These are phyloP conservation scores for Avicennia marina DNA, from an alignment of 257 asterid genomes.

Conservation along the genomic window DNA sequence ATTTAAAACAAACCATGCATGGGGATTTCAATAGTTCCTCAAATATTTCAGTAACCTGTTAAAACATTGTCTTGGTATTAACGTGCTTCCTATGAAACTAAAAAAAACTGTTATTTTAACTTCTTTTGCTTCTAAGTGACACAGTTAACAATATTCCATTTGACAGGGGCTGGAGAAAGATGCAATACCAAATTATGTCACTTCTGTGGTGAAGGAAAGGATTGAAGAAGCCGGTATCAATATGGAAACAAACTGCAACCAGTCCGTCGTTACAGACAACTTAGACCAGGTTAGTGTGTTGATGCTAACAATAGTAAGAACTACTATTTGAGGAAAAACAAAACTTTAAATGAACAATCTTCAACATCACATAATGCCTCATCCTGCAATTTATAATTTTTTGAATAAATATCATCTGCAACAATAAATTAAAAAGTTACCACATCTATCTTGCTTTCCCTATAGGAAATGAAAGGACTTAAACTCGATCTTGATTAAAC, in stretches of 20 bases:
- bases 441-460: background rate
- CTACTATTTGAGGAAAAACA: background rate
- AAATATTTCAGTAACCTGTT: background rate
- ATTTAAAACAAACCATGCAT: background rate
- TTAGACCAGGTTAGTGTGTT: constrained; percentile 18
- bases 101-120: constrained; percentile 2
- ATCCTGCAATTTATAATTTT: too few species aligned
- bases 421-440: background rate
- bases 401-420: background rate
- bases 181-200: constrained; percentile 8
- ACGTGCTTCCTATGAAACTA: constrained; percentile 7
- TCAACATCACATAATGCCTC: background rate
- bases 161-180: constrained; percentile 30
- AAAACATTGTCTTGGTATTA: background rate
- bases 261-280: constrained; percentile 8
- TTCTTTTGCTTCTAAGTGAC: constrained; percentile 11
- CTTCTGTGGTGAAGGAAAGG: constrained; percentile 17
- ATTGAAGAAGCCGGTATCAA: constrained; percentile 8
- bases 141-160: constrained; percentile 18
- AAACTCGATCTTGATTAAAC: background rate
- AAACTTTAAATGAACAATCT: background rate
- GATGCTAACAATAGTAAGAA: background rate
- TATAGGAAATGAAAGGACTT: background rate
- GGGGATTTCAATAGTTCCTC: background rate
- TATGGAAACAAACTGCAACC: constrained; percentile 4